These are phyloP conservation scores for Spinacia oleracea DNA, from an alignment of 179 eudicot species.

Conservation along the genomic window DNA sequence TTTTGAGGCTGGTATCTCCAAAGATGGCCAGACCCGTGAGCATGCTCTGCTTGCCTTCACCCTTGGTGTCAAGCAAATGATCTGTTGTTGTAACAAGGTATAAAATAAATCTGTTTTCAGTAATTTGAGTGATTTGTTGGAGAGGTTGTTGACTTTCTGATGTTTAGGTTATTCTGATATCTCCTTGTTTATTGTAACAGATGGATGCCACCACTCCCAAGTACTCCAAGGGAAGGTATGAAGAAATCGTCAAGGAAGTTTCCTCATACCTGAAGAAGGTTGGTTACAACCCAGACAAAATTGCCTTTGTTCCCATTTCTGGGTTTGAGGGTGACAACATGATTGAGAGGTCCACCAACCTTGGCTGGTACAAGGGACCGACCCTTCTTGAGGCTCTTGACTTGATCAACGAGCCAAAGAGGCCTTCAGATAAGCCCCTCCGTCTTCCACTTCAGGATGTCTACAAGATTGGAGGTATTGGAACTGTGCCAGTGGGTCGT, in stretches of 20 bases:
- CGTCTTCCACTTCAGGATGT: conserved; percentile 34
- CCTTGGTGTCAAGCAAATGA: conserved; percentile 32
- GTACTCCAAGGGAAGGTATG: conserved; percentile 29
- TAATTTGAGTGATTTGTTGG: no score
- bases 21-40: conserved; percentile 54
- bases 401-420: conserved; percentile 25
- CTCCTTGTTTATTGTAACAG: neutral
- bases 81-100: conserved; percentile 33
- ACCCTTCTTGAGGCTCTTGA: conserved; percentile 32
- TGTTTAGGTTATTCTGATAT: neutral
- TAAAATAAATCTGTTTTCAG: no score
- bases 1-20: conserved; percentile 74
- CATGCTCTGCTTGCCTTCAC: conserved; percentile 30
- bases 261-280: conserved; percentile 32
- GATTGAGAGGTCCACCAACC: conserved; percentile 33
- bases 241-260: conserved; percentile 29
- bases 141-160: no score
- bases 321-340: conserved; percentile 32
- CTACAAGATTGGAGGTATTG: conserved; percentile 32
- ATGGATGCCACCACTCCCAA: conserved; percentile 35
- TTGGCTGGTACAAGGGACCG: conserved; percentile 32
- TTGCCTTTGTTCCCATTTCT: conserved; percentile 26
- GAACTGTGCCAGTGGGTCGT: conserved; percentile 28
- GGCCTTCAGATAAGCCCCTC: conserved; percentile 34
- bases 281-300: conserved; percentile 31